Evolutionary conservation across 345 rosid genomes (phyloP), one percentile per base, ranked within the genome.

Genomic region (Eutrema yunnanense): DNA sequence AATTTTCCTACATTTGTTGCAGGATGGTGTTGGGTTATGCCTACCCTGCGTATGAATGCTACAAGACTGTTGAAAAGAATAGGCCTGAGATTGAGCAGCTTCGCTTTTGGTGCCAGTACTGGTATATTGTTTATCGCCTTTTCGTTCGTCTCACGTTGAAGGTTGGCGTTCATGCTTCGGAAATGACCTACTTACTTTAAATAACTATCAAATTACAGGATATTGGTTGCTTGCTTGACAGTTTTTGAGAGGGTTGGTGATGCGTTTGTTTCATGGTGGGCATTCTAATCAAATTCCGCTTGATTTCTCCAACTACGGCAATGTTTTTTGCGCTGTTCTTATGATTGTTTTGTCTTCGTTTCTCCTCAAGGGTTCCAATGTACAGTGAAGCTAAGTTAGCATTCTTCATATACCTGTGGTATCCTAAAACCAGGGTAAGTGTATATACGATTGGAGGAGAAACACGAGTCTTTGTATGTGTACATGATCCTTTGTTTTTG

Each of bases 71-170:
- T 48, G 92, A 89, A 83, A 83, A 82, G 68, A 84, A 76, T 42
- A 72, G 57, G 59, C 83, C 82, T 14, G 87, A 82, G 27, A 75
- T 74, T 41, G 84, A 80, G 64, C 84, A 87, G 36, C 88, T 89
- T 68, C 79, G 84, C 40, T 87, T 89, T 74, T 88, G 96, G 96
- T 90, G 97, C 78, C 92, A 83, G 8, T 94, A 91, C 74, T 94
- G 97, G 97, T 86, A 42, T n/a, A 22, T 51, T 29, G 60, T 57
- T 47, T 4, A n/a, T 36, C 2, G 27, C 3, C 12, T 37, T 37
- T 47, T 0, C 11, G 1, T 54, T 11, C 6, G 37, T 42, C 42
- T 58, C 50, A 6, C 26, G n/a, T 44, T 58, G 3, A 44, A 53
- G 14, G 16, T 13, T 29, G 9, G 40, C 5, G 40, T 65, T 42